These are phyloP conservation scores for Pleurotus tuber-regium DNA, from an alignment of 768 basidiomycete species.

Conservation along the genomic window DNA sequence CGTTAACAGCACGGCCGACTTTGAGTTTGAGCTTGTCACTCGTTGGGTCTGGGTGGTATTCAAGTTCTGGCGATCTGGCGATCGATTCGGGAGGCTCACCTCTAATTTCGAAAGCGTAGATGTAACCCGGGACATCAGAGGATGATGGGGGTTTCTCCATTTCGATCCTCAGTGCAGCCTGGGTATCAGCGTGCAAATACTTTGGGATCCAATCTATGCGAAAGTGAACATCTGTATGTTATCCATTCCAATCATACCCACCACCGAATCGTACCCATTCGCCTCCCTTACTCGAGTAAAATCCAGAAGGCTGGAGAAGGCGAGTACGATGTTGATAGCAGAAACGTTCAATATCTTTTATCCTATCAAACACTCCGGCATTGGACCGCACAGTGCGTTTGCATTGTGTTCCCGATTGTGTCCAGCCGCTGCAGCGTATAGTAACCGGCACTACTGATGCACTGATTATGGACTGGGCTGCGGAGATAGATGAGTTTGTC, in stretches of 20 bases:
- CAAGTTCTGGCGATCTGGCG: too few relatives aligned
- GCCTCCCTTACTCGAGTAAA: slow-evolving; percentile 46
- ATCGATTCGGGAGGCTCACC: too few relatives aligned
- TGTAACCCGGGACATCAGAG: slow-evolving; percentile 62
- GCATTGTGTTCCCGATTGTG: slow-evolving; percentile 64
- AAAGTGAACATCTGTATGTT: too few relatives aligned
- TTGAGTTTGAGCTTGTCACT: slow-evolving; percentile 59
- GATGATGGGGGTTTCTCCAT: slow-evolving; percentile 41
- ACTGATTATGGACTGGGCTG: background rate
- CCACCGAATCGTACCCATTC: slow-evolving; percentile 60
- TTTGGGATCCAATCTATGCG: slow-evolving; percentile 64
- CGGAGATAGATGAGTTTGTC: background rate
- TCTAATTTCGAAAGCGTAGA: slow-evolving; percentile 80
- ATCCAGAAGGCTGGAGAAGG: slow-evolving; percentile 51
- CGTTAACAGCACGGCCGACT: slow-evolving; percentile 75
- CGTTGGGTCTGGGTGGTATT: slow-evolving; percentile 26
- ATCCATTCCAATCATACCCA: slow-evolving; percentile 25
- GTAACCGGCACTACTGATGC: too few relatives aligned
- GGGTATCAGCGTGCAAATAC: slow-evolving; percentile 62
- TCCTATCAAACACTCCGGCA: slow-evolving; percentile 25
- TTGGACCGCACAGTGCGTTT: slow-evolving; percentile 51
- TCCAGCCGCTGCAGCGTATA: slow-evolving; percentile 61
- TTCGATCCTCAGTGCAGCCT: slow-evolving; percentile 49
- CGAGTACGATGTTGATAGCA: slow-evolving; percentile 66
- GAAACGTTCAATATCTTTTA: slow-evolving; percentile 41